Conservation (phyloP, 257 asterid species). For the Plantago major region DNA sequence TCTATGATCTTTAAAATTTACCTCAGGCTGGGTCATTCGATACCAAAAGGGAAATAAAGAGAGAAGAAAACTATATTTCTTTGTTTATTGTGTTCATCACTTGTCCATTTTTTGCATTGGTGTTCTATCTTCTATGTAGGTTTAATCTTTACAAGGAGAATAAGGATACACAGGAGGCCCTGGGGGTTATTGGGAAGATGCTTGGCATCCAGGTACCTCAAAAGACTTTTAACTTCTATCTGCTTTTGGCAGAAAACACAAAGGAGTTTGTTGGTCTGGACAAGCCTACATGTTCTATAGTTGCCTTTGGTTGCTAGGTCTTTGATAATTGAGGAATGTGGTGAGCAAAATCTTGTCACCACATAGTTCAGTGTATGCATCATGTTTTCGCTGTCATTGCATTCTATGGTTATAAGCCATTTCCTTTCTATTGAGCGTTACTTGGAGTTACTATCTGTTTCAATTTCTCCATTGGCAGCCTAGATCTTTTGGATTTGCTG, state of each 20-base stretch:
- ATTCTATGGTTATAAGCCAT: constrained; percentile 8
- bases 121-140: constrained; percentile 29
- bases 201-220: constrained; percentile 82
- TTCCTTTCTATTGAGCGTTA: constrained; percentile 12
- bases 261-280: constrained; percentile 3
- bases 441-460: constrained; percentile 21
- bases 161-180: constrained; percentile 94
- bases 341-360: constrained; percentile 14
- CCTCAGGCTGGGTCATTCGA: constrained; percentile 8
- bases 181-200: constrained; percentile 83
- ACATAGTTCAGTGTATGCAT: constrained; percentile 12
- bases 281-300: not conserved
- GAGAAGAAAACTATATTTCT: constrained; percentile 2
- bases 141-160: constrained; percentile 97
- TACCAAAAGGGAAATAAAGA: constrained; percentile 3
- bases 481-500: constrained; percentile 90
- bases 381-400: not conserved
- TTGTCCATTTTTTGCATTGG: too few species aligned
- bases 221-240: constrained; percentile 15
- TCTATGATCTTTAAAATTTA: too few species aligned
- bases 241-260: not conserved
- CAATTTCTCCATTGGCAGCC: constrained; percentile 51
- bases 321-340: constrained; percentile 5
- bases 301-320: constrained; percentile 13
- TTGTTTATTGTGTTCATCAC: not conserved